A percentile compares a stretch with the other conserved stretches of the same genome.
Evolutionary conservation across 176 grass and related monocot genomes (phyloP).

Genomic region (Echinochloa phyllopogon): DNA sequence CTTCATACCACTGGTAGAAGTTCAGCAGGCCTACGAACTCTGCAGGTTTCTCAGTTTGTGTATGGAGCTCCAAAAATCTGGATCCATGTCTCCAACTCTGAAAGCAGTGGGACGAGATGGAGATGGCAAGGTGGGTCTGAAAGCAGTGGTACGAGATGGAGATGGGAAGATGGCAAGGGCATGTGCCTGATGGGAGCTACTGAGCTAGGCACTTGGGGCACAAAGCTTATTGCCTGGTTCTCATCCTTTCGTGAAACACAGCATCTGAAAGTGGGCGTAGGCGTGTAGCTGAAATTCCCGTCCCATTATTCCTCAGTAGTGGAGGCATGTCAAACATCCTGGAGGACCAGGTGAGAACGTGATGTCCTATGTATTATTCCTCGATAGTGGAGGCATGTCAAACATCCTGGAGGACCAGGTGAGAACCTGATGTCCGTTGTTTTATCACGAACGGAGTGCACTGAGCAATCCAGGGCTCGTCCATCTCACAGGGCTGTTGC

Average conservation of each 20-base stretch:
- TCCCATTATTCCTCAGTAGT: background rate
- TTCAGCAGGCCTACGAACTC: background rate
- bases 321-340: background rate
- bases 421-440: background rate
- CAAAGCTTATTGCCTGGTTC: background rate
- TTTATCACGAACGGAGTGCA: background rate
- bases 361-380: background rate
- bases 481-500: background rate
- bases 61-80: background rate
- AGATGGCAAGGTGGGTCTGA: background rate
- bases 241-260: background rate
- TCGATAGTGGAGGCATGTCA: background rate
- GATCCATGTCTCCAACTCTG: background rate
- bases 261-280: background rate
- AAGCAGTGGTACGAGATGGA: background rate
- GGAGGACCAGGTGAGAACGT: background rate
- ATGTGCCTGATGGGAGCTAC: background rate
- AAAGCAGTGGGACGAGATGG: background rate
- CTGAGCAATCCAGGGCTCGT: background rate
- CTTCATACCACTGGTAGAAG: background rate
- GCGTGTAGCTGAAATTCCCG: background rate
- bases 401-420: background rate
- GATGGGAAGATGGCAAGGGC: background rate
- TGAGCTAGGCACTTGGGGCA: background rate
- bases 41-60: background rate